Conservation (phyloP, 495 filamentous ascomycete species). For the Staphylotrichum longicolle region DNA sequence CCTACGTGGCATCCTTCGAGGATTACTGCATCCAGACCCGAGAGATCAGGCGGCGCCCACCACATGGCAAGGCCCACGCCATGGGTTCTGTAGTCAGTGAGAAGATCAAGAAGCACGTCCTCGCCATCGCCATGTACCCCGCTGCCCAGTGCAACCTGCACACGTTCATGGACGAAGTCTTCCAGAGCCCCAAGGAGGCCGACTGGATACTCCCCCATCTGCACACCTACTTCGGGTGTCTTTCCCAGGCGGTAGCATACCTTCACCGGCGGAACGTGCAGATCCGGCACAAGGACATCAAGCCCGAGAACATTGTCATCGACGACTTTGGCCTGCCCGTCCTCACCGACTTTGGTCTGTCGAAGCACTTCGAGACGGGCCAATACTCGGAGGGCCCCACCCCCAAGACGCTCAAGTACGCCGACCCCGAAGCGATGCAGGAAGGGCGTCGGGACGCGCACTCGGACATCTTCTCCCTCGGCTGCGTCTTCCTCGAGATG, state of each 20-base stretch:
- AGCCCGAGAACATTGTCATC: conserved; percentile 48
- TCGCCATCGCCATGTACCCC: conserved; percentile 40
- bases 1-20: conserved; percentile 36
- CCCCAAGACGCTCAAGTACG: conserved; percentile 42
- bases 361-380: conserved; percentile 39
- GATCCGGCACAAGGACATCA: conserved; percentile 50
- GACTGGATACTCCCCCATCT: conserved; percentile 26
- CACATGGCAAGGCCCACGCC: conserved; percentile 9
- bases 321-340: conserved; percentile 35
- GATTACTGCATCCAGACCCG: conserved; percentile 34
- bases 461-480: conserved; percentile 50
- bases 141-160: conserved; percentile 33
- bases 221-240: conserved; percentile 37
- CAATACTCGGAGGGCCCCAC: conserved; percentile 35
- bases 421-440: conserved; percentile 45
- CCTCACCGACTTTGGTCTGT: conserved; percentile 48
- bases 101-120: conserved; percentile 33
- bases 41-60: conserved; percentile 13
- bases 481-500: conserved; percentile 50
- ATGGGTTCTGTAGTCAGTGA: conserved; percentile 20
- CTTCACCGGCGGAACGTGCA: conserved; percentile 35
- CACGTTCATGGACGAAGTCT: conserved; percentile 32
- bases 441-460: conserved; percentile 39
- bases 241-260: conserved; percentile 40
- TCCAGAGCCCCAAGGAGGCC: conserved; percentile 14